Evolutionary conservation across 169 alveolate genomes (phyloP), one percentile per base, ranked within the genome.

Genomic region (Eimeria acervulina): DNA sequence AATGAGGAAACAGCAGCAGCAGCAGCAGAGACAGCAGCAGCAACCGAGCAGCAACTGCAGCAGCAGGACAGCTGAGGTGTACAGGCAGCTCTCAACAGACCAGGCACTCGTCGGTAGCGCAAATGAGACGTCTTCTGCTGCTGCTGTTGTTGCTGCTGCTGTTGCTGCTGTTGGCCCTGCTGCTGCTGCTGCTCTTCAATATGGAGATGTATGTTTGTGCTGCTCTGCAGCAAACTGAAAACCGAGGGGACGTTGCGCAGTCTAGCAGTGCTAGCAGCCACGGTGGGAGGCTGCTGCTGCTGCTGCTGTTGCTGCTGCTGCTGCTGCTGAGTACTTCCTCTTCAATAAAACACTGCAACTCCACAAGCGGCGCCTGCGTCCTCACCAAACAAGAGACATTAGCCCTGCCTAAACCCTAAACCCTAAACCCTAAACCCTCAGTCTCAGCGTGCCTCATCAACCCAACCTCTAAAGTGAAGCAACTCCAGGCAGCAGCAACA

Each of bases 241-340:
- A 84, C 87, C 55, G 63, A 1, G 52, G 87, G 1, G 59, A 72
- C 61, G 78, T 51, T 42, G 68, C 68, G 70, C 95, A 68, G 74
- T 89, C 87, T 47, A 89, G 95, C 36, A 89, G 87, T 15, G 95
- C 95, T 31, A 51, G 61, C 17, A 89, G 51, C 95, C 95, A 89
- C 68, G 95, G 38, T 26, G 95, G 95, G 38, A 89, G 87, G 26
- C 95, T 19, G 1, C 63, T 42, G 38, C n/a, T 42, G 63, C 63
- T 78, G 63, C 88, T 78, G 88, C 31, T 78, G 55, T 28, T 78
- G 88, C 88, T 78, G 55, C 21, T 21, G 66, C 88, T 36, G 66
- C 31, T 36, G 63, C 74, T 63, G 74, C 74, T 63, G n/a, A 17
- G 26, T 17, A 63, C 15, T n/a, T 63, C 31, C 74, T 78, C 55